phyloP scores from a whole-genome alignment of 495 filamentous ascomycete species.

The Symbiotaphrina buchneri region DNA sequence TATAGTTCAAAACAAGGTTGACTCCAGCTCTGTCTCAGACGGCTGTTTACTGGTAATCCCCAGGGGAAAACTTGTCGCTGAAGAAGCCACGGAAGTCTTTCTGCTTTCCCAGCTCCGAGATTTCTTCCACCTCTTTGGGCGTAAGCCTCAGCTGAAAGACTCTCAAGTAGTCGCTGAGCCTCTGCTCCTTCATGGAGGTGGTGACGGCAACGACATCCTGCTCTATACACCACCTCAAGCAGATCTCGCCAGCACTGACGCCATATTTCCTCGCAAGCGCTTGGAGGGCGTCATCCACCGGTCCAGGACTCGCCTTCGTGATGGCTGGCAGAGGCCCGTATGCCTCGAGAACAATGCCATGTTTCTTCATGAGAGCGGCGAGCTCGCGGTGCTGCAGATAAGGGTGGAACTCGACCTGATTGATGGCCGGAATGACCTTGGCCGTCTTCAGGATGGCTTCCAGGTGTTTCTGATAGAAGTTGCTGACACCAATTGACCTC shows the following conservation, averaged over 20 bases:
- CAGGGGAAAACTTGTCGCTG: slow-evolving; percentile 29
- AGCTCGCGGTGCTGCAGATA: slow-evolving; percentile 63
- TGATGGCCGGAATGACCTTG: slow-evolving; percentile 39
- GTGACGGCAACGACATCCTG: slow-evolving; percentile 59
- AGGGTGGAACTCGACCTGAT: slow-evolving; percentile 79
- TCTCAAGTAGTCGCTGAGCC: slow-evolving; percentile 41
- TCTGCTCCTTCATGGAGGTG: slow-evolving; percentile 49
- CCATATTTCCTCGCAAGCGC: slow-evolving; percentile 53
- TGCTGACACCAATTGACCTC: slow-evolving; percentile 66
- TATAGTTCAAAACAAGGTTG: too few species aligned
- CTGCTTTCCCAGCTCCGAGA: slow-evolving; percentile 32
- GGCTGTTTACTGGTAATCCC: too few species aligned
- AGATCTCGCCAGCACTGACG: slow-evolving; percentile 44
- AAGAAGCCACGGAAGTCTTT: slow-evolving; percentile 54
- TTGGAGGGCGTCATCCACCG: slow-evolving; percentile 36
- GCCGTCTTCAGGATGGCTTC: slow-evolving; percentile 44
- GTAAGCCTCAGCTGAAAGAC: slow-evolving; percentile 49
- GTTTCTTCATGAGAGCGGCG: slow-evolving; percentile 35
- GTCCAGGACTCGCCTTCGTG: slow-evolving; percentile 42
- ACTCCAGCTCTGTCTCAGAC: too few species aligned
- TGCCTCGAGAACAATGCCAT: slow-evolving; percentile 44
- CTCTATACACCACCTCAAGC: slow-evolving; percentile 59
- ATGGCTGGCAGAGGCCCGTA: slow-evolving; percentile 47
- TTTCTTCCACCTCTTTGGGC: slow-evolving; percentile 43
- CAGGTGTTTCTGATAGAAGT: slow-evolving; percentile 46